A percentile compares a stretch with the other conserved stretches of the same genome.
These are phyloP conservation scores for Epichloe festucae DNA, from an alignment of 2,329 filamentous ascomycete species.

Conservation along the genomic window DNA sequence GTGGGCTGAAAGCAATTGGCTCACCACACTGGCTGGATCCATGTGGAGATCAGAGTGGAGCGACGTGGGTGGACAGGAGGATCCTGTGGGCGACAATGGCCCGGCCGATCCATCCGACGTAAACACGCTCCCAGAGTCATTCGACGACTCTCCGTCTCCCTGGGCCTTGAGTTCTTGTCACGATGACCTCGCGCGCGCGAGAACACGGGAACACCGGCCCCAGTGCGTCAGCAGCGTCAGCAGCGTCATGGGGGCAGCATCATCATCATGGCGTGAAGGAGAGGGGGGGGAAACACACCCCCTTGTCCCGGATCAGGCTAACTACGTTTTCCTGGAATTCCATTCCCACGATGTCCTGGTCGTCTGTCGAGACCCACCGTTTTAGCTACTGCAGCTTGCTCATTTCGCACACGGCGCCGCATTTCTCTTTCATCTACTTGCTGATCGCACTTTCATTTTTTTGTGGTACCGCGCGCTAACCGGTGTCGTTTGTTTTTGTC, in stretches of 20 bases:
- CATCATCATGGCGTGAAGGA: too few species aligned
- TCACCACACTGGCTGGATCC: conserved; percentile 11
- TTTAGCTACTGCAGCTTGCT: neutral
- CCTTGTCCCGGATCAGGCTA: too few species aligned
- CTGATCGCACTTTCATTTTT: neutral
- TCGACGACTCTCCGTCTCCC: neutral
- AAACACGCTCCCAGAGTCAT: neutral
- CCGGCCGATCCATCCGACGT: conserved; percentile 13
- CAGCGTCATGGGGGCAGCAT: too few species aligned
- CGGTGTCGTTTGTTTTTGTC: neutral
- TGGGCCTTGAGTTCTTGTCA: neutral
- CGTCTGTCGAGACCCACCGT: neutral
- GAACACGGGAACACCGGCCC: neutral
- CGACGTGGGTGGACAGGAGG: neutral
- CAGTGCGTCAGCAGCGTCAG: too few species aligned
- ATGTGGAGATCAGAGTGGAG: conserved; percentile 10
- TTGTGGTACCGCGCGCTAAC: conserved; percentile 13
- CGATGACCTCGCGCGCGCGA: neutral
- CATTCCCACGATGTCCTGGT: neutral
- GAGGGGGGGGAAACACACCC: too few species aligned
- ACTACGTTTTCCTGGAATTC: neutral
- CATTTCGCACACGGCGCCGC: neutral
- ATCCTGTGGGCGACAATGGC: neutral
- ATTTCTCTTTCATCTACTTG: neutral
- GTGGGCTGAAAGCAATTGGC: conserved; percentile 15